These are phyloP conservation scores for Asterella californica DNA, from an alignment of 225 moss, liverwort and hornwort genomes.

Conservation along the genomic window DNA sequence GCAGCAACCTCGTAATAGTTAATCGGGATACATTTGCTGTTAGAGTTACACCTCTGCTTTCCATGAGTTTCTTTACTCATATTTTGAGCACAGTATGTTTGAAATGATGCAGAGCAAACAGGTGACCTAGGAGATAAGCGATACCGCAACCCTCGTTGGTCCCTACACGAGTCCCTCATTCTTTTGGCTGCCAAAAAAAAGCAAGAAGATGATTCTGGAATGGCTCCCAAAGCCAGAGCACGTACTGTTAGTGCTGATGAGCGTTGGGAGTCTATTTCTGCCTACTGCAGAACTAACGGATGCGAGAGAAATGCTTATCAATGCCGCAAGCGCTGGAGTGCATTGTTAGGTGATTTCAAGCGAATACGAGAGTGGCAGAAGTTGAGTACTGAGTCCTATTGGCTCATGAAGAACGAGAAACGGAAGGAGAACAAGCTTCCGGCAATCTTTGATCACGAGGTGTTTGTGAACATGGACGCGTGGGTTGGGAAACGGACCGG, in stretches of 20 bases:
- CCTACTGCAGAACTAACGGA: constrained; percentile 34
- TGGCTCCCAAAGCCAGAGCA: constrained; percentile 39
- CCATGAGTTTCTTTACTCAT: constrained; percentile 21
- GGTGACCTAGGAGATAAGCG: constrained; percentile 44
- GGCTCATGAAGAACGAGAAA: constrained; percentile 51
- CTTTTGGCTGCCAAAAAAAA: constrained; percentile 49
- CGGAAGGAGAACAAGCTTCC: constrained; percentile 49
- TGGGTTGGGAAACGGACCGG: constrained; percentile 43
- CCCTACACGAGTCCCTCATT: constrained; percentile 44
- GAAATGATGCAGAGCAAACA: constrained; percentile 41
- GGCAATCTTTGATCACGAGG: constrained; percentile 43
- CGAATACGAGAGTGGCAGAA: constrained; percentile 46
- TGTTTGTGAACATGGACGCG: constrained; percentile 42
- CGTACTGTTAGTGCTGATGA: constrained; percentile 45
- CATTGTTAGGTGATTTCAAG: constrained; percentile 45
- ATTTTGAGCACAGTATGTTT: constrained; percentile 28
- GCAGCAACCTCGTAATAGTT: neutral
- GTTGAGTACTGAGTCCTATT: constrained; percentile 35
- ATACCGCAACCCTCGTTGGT: constrained; percentile 43
- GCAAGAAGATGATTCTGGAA: constrained; percentile 42
- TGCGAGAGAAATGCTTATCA: constrained; percentile 47
- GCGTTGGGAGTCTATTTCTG: constrained; percentile 44
- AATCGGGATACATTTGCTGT: neutral
- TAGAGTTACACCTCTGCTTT: neutral
- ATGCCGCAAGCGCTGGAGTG: constrained; percentile 53